These are phyloP conservation scores for Skeletonema grethae DNA, from an alignment of 108 stramenopile genomes.

Conservation along the genomic window DNA sequence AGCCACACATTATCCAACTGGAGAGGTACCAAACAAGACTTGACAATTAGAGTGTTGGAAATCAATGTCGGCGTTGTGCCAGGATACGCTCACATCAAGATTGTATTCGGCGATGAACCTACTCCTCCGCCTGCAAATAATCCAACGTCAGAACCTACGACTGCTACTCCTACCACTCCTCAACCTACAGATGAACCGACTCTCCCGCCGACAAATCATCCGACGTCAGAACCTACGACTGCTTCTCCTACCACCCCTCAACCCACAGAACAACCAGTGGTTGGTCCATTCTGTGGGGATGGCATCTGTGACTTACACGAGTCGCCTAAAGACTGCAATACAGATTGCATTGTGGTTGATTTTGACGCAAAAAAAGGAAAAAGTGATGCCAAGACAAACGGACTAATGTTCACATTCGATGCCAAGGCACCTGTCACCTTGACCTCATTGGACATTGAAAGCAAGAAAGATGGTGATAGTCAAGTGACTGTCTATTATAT, in stretches of 20 bases:
- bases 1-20: slow-evolving; percentile 9
- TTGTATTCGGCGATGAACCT: slow-evolving; percentile 11
- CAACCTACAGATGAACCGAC: background rate
- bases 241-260: background rate
- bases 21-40: slow-evolving; percentile 9
- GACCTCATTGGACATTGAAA: background rate
- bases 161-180: background rate
- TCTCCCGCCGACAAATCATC: background rate
- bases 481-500: background rate
- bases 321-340: background rate
- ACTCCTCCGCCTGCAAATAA: background rate
- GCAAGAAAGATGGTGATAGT: background rate
- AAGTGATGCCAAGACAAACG: background rate
- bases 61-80: slow-evolving; percentile 23
- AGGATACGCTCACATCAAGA: slow-evolving; percentile 27
- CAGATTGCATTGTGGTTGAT: background rate
- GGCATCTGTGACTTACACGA: background rate
- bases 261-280: background rate
- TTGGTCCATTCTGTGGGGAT: background rate
- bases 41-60: slow-evolving; percentile 14
- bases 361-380: background rate
- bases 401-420: background rate
- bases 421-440: background rate
- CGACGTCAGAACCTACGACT: background rate
- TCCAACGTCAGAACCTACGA: background rate